Percentiles rank a stretch among this genome's conserved stretches.
Conservation (phyloP, 2,329 filamentous ascomycete genomes). For the Bipolaris victoriae region DNA sequence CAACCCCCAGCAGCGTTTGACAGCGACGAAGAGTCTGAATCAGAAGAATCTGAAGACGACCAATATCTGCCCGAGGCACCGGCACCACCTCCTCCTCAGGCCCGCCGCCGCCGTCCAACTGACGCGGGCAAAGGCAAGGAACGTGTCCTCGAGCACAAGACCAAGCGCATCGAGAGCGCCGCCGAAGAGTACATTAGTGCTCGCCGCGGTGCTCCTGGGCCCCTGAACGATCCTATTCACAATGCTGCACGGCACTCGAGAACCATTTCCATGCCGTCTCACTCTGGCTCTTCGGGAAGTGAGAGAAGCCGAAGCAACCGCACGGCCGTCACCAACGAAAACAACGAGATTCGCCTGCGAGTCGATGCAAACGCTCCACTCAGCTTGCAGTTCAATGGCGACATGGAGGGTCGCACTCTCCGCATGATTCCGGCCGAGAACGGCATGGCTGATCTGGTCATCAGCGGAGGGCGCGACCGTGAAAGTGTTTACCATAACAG, state of each 20-base stretch:
- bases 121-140: conserved; percentile 31
- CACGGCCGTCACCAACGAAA: conserved; percentile 35
- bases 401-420: conserved; percentile 48
- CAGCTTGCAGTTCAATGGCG: conserved; percentile 45
- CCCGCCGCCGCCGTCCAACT: conserved; percentile 33
- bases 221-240: conserved; percentile 38
- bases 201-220: conserved; percentile 35
- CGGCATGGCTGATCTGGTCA: conserved; percentile 48
- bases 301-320: conserved; percentile 39
- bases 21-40: conserved; percentile 20
- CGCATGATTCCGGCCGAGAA: conserved; percentile 42
- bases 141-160: conserved; percentile 24
- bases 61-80: conserved; percentile 8
- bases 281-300: conserved; percentile 38
- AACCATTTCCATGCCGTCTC: conserved; percentile 35
- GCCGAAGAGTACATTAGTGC: conserved; percentile 42
- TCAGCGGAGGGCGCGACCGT: conserved; percentile 29
- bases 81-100: conserved; percentile 4
- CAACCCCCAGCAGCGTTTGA: conserved; percentile 20
- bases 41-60: conserved; percentile 14
- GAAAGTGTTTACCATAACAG: conserved; percentile 20
- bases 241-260: conserved; percentile 39
- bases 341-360: conserved; percentile 46
- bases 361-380: conserved; percentile 42
- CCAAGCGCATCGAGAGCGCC: conserved; percentile 21